phyloP scores from a whole-genome alignment of 2,329 filamentous ascomycete genomes.

The Cryphonectria naterciae region DNA sequence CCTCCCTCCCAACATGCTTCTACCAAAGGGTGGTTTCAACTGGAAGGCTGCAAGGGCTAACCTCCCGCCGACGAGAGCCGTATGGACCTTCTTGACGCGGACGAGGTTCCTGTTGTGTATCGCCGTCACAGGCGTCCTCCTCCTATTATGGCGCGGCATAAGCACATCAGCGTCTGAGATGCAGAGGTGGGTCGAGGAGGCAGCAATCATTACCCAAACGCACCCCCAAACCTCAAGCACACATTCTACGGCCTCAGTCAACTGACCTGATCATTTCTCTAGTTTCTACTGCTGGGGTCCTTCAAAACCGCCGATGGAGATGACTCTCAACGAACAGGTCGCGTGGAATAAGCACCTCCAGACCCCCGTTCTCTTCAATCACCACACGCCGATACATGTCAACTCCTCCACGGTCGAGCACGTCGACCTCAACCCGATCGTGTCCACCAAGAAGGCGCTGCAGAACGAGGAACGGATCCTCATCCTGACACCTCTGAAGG shows the following conservation, averaged over 20 bases:
- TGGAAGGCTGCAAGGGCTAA: constrained; percentile 88
- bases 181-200: constrained; percentile 71
- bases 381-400: constrained; percentile 84
- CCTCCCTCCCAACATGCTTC: constrained; percentile 68
- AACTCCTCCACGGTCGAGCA: constrained; percentile 79
- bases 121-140: constrained; percentile 68
- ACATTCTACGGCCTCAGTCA: neutral
- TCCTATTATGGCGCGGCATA: constrained; percentile 89
- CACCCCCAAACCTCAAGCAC: neutral
- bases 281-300: constrained; percentile 99
- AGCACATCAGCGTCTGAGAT: constrained; percentile 81
- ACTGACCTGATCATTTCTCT: constrained; percentile 28
- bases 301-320: constrained; percentile 92
- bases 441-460: constrained; percentile 77
- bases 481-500: constrained; percentile 89
- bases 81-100: constrained; percentile 72
- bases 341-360: constrained; percentile 87
- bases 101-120: constrained; percentile 78
- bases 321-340: constrained; percentile 88
- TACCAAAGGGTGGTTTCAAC: constrained; percentile 85
- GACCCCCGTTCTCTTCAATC: constrained; percentile 95
- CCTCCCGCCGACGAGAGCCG: constrained; percentile 75
- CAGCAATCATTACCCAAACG: neutral
- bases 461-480: constrained; percentile 85
- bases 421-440: constrained; percentile 83